Base-by-base conservation (phyloP, 805 yeast genomes). In the Candida lessepsii region DNA sequence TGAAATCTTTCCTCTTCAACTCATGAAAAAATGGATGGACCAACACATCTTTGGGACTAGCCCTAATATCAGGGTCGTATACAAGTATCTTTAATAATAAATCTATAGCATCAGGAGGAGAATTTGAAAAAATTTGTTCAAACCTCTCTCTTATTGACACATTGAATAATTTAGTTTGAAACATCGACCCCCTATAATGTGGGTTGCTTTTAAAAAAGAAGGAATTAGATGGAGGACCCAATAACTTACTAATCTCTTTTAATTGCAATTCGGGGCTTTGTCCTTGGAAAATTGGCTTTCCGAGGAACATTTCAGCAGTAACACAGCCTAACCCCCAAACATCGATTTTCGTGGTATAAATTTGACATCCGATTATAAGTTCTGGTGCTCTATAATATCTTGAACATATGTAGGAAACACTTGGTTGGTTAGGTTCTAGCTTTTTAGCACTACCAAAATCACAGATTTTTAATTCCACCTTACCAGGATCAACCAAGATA, bases 321-420 rank as follows among this genome's bases (percentile, higher is more conserved):
- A 93, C 96, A 68, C 99, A 91, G 1, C 98, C 99, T 44, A 91
- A 70, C 13, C 97, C 96, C 99, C 99, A 93, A 54, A 90, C 84
- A 61, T 93, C 99, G 44, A 93, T 91, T 56, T 89, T 86, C 2
- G 95, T 83, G 3, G 95, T 80, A 61, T 93, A 93, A 27, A 82
- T 75, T 44, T 90, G 79, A 52, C 89, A 84, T 2, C 99, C 99
- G 40, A 93, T 81, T 56, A 93, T 86, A 45, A 93, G 75, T 62
- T 93, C 99, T 0, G 99, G 99, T 1, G 98, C 95, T 52, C 97
- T 77, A 64, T 90, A 90, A 62, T 89, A 93, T 54, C 99, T 80
- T 17, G 96, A 88, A 63, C 97, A 95, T 43, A 93, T 93, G 59
- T 93, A 93, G 37, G 96, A 84, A 47, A 90, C 96, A 1, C 95